Evolutionary conservation across 1,139 yeast genomes (phyloP).

Genomic region (Yamadazyma dushanensis): DNA sequence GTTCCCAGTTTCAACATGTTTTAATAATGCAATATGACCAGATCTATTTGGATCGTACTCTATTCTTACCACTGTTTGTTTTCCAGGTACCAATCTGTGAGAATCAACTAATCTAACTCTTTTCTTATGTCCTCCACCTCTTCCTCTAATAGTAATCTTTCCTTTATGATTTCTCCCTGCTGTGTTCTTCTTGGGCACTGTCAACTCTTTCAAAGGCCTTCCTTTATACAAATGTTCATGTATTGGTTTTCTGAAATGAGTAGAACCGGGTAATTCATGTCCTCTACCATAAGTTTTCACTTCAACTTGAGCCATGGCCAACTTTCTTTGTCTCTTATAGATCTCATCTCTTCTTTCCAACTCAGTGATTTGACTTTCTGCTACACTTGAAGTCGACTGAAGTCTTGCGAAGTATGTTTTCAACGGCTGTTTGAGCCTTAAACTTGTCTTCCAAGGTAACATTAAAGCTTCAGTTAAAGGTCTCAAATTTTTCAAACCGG

Average conservation of each 20-base stretch:
- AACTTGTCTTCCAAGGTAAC: slow-evolving; percentile 6
- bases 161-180: slow-evolving; percentile 94
- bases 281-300: slow-evolving; percentile 76
- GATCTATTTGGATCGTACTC: slow-evolving; percentile 97
- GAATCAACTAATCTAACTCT: slow-evolving; percentile 84
- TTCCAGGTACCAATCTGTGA: slow-evolving; percentile 65
- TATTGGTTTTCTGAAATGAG: slow-evolving; percentile 87
- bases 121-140: slow-evolving; percentile 96
- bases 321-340: slow-evolving; percentile 69
- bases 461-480: background rate
- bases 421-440: slow-evolving; percentile 7
- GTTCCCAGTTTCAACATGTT: slow-evolving; percentile 61
- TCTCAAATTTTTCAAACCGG: background rate
- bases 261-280: slow-evolving; percentile 76
- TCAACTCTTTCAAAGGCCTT: slow-evolving; percentile 72
- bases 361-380: slow-evolving; percentile 41
- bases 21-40: slow-evolving; percentile 86
- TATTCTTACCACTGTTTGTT: slow-evolving; percentile 78
- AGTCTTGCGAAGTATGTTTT: slow-evolving; percentile 9
- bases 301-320: slow-evolving; percentile 67
- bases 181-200: slow-evolving; percentile 68
- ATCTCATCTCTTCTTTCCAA: slow-evolving; percentile 78
- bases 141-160: slow-evolving; percentile 84
- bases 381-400: slow-evolving; percentile 17
- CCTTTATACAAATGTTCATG: slow-evolving; percentile 89